Evolutionary conservation across 441 rosid genomes (phyloP).

Genomic region (Populus hybrid): DNA sequence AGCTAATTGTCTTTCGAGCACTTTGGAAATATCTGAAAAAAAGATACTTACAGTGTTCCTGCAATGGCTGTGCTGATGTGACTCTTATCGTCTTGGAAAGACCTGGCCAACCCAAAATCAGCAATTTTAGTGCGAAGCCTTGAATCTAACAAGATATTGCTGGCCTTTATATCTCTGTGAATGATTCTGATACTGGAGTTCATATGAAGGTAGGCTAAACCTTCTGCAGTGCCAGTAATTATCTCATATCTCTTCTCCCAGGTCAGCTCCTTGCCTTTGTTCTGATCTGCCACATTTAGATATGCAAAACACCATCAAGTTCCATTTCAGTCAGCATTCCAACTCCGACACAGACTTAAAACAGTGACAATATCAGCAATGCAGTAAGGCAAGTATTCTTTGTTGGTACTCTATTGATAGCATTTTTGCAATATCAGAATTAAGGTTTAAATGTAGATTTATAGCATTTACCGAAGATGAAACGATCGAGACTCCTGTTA

Average conservation of each 20-base stretch:
- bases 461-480: slow-evolving; percentile 59
- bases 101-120: slow-evolving; percentile 89
- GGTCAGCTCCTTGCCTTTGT: slow-evolving; percentile 55
- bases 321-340: neutral
- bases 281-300: slow-evolving; percentile 46
- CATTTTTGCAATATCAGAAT: neutral
- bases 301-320: neutral
- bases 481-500: slow-evolving; percentile 83
- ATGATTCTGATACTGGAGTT: slow-evolving; percentile 63
- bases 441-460: slow-evolving; percentile 2
- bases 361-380: neutral
- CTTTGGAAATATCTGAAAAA: neutral
- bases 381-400: neutral
- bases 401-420: neutral
- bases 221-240: slow-evolving; percentile 77
- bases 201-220: slow-evolving; percentile 82
- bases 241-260: slow-evolving; percentile 71
- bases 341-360: neutral
- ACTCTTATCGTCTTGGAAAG: slow-evolving; percentile 84
- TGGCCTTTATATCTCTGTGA: slow-evolving; percentile 91
- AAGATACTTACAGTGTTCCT: slow-evolving; percentile 73
- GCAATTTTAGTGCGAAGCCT: slow-evolving; percentile 86
- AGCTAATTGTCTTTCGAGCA: neutral
- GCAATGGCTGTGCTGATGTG: slow-evolving; percentile 96
- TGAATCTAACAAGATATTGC: slow-evolving; percentile 76